Conservation (phyloP, 345 rosid species). For the Syzygium jambos region DNA sequence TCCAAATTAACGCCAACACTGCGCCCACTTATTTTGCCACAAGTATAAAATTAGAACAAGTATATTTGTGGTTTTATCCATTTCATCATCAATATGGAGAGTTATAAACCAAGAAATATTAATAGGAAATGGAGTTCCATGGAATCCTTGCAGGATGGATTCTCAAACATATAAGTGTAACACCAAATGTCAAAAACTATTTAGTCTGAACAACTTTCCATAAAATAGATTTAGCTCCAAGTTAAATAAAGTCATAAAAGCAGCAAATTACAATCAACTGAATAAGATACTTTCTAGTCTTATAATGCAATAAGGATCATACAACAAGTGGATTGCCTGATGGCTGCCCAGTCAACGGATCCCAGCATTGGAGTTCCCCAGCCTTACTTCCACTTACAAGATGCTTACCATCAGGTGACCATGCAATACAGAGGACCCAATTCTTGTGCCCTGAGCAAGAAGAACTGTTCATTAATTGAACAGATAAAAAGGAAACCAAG, state of each 20-base stretch:
- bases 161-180: neutral
- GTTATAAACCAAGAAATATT: neutral
- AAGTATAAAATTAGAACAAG: neutral
- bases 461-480: neutral
- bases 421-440: conserved; percentile 90
- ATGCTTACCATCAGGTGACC: conserved; percentile 94
- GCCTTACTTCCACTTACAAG: conserved; percentile 89
- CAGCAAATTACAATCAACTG: neutral
- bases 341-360: conserved; percentile 69
- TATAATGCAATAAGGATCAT: conserved; percentile 4
- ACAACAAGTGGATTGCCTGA: conserved; percentile 63
- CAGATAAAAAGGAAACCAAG: neutral
- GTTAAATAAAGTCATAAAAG: neutral
- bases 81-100: neutral
- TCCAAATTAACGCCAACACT: neutral
- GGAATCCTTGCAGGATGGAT: neutral
- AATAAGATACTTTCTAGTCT: neutral
- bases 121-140: neutral
- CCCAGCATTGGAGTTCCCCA: conserved; percentile 87
- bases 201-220: neutral
- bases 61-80: neutral
- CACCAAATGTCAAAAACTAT: neutral
- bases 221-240: neutral
- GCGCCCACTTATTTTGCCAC: neutral
- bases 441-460: conserved; percentile 76